Evolutionary conservation across 202 grass and related monocot genomes (phyloP).

Genomic region (Tripidium arundinaceum): DNA sequence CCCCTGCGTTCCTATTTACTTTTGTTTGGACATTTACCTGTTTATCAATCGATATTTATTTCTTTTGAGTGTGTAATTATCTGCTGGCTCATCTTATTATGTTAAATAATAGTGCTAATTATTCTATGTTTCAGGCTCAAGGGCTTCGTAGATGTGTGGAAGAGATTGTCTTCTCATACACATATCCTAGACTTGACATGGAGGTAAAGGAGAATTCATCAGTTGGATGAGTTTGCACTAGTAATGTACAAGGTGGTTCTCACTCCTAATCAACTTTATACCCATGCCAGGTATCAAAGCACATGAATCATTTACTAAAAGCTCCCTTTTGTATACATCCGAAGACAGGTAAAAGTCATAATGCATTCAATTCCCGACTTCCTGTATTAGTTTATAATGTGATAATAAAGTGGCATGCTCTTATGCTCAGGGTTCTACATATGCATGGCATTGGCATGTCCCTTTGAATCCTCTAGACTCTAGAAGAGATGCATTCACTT

Average conservation of each 20-base stretch:
- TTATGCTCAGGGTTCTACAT: not conserved
- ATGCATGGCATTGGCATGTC: too few species aligned
- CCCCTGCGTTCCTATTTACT: not conserved
- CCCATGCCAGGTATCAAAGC: slow-evolving; percentile 72
- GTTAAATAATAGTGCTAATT: not conserved
- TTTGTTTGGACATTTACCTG: not conserved
- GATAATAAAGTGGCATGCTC: not conserved
- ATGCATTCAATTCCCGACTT: not conserved
- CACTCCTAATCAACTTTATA: not conserved
- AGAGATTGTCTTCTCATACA: slow-evolving; percentile 91
- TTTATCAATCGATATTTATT: not conserved
- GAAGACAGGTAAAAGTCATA: slow-evolving; percentile 66
- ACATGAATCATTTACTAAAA: slow-evolving; percentile 97
- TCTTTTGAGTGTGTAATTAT: not conserved
- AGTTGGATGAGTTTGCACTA: not conserved
- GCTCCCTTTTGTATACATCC: slow-evolving; percentile 87
- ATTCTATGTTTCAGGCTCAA: slow-evolving; percentile 38
- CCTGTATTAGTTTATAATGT: not conserved
- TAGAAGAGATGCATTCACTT: not conserved
- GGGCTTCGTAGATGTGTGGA: slow-evolving; percentile 81
- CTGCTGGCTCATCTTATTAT: not conserved
- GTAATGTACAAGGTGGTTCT: not conserved
- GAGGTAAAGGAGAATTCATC: slow-evolving; percentile 49
- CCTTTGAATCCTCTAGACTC: slow-evolving; percentile 11
- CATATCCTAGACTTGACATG: slow-evolving; percentile 97